phyloP scores from a whole-genome alignment of 2,329 filamentous ascomycete genomes.

The Harringtonia aguacate region DNA sequence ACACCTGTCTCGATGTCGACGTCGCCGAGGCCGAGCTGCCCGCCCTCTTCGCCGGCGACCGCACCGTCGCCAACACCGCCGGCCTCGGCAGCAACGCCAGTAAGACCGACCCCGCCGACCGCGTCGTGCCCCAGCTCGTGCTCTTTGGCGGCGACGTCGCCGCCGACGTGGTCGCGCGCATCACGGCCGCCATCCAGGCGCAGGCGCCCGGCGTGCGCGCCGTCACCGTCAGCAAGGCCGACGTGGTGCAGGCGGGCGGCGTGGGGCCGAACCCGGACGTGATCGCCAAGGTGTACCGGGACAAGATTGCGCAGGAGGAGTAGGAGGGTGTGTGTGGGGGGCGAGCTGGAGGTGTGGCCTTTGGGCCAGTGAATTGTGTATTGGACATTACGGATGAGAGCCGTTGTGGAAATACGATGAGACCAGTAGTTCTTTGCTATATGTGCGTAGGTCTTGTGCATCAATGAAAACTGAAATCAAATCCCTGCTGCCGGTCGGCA shows the following conservation, averaged over 20 bases:
- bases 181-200: conserved; percentile 9
- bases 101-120: conserved; percentile 4
- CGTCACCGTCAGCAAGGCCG: conserved; percentile 15
- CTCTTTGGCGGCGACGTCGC: conserved; percentile 15
- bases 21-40: conserved; percentile 79
- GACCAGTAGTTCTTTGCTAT: no score
- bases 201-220: conserved; percentile 8
- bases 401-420: no score
- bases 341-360: no score
- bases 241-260: conserved; percentile 17
- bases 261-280: conserved; percentile 17
- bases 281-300: conserved; percentile 17
- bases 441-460: no score
- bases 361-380: no score
- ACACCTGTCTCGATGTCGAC: conserved; percentile 38
- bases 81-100: conserved; percentile 15
- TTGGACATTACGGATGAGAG: no score
- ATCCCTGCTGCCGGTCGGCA: no score
- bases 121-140: conserved; percentile 12
- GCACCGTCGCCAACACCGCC: conserved; percentile 46
- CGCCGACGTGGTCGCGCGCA: conserved; percentile 10
- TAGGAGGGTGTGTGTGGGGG: neutral
- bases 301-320: conserved; percentile 14
- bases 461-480: no score
- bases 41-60: conserved; percentile 85